Conservation (phyloP, 345 rosid species). For the Aegle marmelos region DNA sequence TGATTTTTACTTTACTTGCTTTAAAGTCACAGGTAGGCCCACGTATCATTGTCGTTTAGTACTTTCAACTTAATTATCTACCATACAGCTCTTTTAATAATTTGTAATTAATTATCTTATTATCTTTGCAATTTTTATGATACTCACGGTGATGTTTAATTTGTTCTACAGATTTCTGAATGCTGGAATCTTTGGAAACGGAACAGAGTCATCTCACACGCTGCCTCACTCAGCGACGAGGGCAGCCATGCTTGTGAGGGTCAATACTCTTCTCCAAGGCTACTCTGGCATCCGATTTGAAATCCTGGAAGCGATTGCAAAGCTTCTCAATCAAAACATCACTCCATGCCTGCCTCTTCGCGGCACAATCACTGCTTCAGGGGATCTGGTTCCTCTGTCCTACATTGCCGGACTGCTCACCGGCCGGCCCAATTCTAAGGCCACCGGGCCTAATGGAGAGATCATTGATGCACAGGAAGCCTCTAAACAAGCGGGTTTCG, state of each 20-base stretch:
- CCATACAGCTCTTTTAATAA: neutral
- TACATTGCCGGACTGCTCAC: conserved; percentile 67
- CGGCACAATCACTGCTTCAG: conserved; percentile 69
- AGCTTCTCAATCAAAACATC: conserved; percentile 57
- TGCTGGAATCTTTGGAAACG: conserved; percentile 64
- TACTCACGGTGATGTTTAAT: too few species aligned
- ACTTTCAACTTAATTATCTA: too few species aligned
- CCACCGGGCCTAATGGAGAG: conserved; percentile 59
- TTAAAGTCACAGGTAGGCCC: neutral
- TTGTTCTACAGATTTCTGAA: conserved; percentile 51
- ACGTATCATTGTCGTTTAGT: neutral
- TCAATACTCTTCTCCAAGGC: conserved; percentile 74
- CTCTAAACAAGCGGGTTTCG: conserved; percentile 36
- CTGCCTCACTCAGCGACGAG: conserved; percentile 56
- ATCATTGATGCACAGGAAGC: conserved; percentile 45
- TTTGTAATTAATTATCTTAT: neutral
- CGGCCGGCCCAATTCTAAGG: conserved; percentile 58
- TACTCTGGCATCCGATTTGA: conserved; percentile 75
- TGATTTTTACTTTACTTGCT: neutral
- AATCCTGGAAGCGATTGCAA: conserved; percentile 64
- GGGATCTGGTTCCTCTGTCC: conserved; percentile 68
- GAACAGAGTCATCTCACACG: conserved; percentile 46
- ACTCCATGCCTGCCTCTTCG: conserved; percentile 77
- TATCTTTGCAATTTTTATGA: neutral
- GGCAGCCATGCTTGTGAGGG: conserved; percentile 74